These are phyloP conservation scores for Cryphonectria japonica DNA, from an alignment of 2,329 filamentous ascomycete species.

Conservation along the genomic window DNA sequence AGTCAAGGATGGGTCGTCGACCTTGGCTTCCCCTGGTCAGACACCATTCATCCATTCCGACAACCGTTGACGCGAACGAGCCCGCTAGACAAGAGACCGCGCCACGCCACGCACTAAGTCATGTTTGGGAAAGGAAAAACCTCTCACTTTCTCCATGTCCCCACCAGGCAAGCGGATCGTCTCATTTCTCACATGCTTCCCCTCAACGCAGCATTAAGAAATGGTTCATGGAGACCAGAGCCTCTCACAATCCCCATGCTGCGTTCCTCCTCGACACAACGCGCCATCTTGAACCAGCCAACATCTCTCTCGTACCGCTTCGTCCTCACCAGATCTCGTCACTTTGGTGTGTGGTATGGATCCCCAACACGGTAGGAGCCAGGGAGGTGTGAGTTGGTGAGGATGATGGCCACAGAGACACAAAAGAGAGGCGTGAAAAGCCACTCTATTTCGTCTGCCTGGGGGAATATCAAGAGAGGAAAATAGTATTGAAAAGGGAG, in stretches of 20 bases:
- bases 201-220: background rate
- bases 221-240: background rate
- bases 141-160: background rate
- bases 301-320: background rate
- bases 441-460: background rate
- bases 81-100: background rate
- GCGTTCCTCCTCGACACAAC: background rate
- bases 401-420: background rate
- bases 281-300: background rate
- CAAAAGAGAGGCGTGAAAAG: too few species aligned
- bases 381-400: background rate
- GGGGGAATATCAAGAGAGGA: too few species aligned
- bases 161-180: constrained; percentile 4
- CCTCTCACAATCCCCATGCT: background rate
- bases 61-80: constrained; percentile 4
- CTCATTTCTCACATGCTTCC: background rate
- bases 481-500: background rate
- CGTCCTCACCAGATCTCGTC: background rate
- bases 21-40: background rate
- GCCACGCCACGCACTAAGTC: constrained; percentile 4
- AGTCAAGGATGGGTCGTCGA: constrained; percentile 6
- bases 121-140: background rate
- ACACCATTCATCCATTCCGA: background rate
- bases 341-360: background rate
- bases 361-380: background rate